These are phyloP conservation scores for Fusarium compactum DNA, from an alignment of 2,329 filamentous ascomycete species.

Conservation along the genomic window DNA sequence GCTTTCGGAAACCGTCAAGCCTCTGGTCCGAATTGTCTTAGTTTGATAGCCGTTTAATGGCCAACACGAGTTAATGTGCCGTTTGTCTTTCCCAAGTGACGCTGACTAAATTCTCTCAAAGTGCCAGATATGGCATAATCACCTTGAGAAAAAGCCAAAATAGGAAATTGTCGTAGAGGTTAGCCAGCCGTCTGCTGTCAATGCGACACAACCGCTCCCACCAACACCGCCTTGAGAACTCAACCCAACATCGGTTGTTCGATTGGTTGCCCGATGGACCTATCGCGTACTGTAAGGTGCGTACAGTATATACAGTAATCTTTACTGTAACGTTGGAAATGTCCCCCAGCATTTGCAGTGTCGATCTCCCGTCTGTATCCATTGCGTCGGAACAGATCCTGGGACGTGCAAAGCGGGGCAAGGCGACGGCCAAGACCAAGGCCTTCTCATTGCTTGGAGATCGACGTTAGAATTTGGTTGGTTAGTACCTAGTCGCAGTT, in stretches of 20 bases:
- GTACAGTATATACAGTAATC: neutral
- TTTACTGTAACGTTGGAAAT: neutral
- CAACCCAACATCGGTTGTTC: neutral
- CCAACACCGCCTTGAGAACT: neutral
- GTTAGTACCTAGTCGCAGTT: neutral
- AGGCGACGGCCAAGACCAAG: neutral
- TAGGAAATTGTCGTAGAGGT: neutral
- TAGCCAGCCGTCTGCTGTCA: neutral
- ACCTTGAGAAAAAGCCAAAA: neutral
- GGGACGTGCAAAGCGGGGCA: slow-evolving; percentile 2
- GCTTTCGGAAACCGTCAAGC: slow-evolving; percentile 23
- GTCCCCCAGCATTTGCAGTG: slow-evolving; percentile 34
- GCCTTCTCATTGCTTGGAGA: neutral
- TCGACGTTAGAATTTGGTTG: neutral
- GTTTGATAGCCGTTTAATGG: slow-evolving; percentile 8
- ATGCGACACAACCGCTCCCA: neutral
- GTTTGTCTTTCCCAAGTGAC: slow-evolving; percentile 7
- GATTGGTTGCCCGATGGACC: slow-evolving; percentile 4
- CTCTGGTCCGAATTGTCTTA: slow-evolving; percentile 11
- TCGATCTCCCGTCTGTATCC: slow-evolving; percentile 38
- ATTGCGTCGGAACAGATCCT: slow-evolving; percentile 19
- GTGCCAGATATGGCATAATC: neutral
- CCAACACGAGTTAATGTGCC: slow-evolving; percentile 9
- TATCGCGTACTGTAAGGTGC: neutral
- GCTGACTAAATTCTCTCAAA: slow-evolving; percentile 7